Evolutionary conservation across 2,329 filamentous ascomycete species (phyloP).

Genomic region (Purpureocillium takamizusanense): DNA sequence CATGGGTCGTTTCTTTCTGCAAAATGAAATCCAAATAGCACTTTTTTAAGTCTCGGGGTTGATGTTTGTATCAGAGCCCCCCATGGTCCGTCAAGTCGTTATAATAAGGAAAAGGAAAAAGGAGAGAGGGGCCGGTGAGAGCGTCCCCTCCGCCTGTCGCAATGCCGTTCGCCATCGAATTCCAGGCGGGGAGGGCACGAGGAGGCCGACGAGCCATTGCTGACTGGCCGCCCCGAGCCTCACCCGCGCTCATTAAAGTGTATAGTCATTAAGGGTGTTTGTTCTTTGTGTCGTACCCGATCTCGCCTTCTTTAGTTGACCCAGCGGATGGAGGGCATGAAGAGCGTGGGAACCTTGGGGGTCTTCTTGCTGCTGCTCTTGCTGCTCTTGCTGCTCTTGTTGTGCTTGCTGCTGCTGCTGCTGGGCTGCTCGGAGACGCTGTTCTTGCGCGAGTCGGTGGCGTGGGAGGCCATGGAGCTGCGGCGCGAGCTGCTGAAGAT

Average conservation of each 20-base stretch:
- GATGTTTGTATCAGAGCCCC: background rate
- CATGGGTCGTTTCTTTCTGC: no score
- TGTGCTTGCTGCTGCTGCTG: background rate
- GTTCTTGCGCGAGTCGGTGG: conserved; percentile 1
- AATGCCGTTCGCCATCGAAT: conserved; percentile 1
- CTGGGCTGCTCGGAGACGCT: background rate
- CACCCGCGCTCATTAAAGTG: background rate
- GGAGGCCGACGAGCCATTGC: no score
- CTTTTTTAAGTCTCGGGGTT: background rate
- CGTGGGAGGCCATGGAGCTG: conserved; percentile 1
- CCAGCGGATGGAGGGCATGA: conserved; percentile 6
- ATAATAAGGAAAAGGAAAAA: background rate
- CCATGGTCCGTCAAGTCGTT: background rate
- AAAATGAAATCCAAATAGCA: no score
- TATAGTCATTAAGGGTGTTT: background rate
- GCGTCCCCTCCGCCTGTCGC: no score
- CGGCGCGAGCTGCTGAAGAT: conserved; percentile 7
- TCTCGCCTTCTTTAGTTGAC: conserved; percentile 4
- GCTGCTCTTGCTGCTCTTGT: background rate
- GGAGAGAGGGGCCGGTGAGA: no score
- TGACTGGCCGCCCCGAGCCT: background rate
- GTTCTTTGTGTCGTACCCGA: no score
- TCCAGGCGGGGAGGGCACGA: background rate
- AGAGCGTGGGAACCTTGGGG: conserved; percentile 2
- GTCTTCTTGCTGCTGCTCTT: conserved; percentile 4